Evolutionary conservation across 2,329 filamentous ascomycete genomes (phyloP).

Genomic region (Colletotrichum lindemuthianum): DNA sequence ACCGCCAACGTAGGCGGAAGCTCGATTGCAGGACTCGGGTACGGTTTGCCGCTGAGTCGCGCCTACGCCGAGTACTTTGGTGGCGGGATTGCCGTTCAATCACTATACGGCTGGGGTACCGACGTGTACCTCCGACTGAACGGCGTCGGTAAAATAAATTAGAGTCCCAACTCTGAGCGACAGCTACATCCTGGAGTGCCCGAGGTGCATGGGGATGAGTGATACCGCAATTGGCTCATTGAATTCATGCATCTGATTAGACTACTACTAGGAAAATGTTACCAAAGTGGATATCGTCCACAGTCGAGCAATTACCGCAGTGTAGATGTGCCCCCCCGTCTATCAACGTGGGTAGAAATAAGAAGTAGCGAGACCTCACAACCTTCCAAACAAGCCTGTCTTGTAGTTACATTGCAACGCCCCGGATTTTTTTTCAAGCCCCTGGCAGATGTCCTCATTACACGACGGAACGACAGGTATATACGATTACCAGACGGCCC

Average conservation of each 20-base stretch:
- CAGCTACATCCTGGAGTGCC: not conserved
- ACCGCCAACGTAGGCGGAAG: slow-evolving; percentile 76
- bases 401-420: slow-evolving; percentile 28
- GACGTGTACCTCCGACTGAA: slow-evolving; percentile 75
- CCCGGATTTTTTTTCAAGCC: slow-evolving; percentile 23
- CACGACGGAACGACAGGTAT: slow-evolving; percentile 28
- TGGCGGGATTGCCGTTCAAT: slow-evolving; percentile 94
- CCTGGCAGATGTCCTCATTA: slow-evolving; percentile 21
- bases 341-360: not conserved
- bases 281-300: slow-evolving; percentile 24
- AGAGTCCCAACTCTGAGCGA: not conserved
- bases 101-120: slow-evolving; percentile 89
- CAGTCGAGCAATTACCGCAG: slow-evolving; percentile 13
- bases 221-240: no score
- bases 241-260: not conserved
- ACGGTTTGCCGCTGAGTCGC: slow-evolving; percentile 87
- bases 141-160: slow-evolving; percentile 67
- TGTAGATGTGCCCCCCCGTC: slow-evolving; percentile 16
- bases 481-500: slow-evolving; percentile 12
- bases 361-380: slow-evolving; percentile 13
- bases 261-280: slow-evolving; percentile 26
- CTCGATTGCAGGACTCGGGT: slow-evolving; percentile 92
- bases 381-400: slow-evolving; percentile 18
- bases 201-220: not conserved
- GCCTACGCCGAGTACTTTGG: slow-evolving; percentile 99